These are phyloP conservation scores for Auriscalpium orientale DNA, from an alignment of 768 basidiomycete genomes.

Conservation along the genomic window DNA sequence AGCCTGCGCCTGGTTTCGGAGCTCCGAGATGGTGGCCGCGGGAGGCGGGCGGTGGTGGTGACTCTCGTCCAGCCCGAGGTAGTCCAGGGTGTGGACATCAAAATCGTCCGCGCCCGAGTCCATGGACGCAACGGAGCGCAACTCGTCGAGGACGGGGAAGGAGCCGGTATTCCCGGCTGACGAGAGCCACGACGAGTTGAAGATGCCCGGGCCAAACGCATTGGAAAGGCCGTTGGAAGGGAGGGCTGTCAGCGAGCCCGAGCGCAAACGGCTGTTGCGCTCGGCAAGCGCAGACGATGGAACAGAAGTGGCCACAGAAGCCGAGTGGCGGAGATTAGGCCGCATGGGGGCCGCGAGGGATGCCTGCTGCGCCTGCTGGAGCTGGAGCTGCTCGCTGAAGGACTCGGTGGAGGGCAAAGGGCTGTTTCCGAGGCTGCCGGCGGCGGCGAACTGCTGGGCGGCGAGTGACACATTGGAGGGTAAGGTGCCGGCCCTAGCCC, in stretches of 20 bases:
- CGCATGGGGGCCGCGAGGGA: constrained; percentile 42
- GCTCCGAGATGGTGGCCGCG: constrained; percentile 82
- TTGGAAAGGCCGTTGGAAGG: constrained; percentile 62
- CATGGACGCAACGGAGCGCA: constrained; percentile 72
- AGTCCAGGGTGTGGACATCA: constrained; percentile 92
- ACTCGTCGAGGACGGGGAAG: constrained; percentile 66
- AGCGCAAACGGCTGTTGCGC: constrained; percentile 78
- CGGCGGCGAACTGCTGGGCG: constrained; percentile 72
- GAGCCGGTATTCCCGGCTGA: constrained; percentile 47
- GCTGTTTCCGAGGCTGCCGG: constrained; percentile 46
- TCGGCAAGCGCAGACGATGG: constrained; percentile 46
- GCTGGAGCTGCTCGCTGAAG: constrained; percentile 38
- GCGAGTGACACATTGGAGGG: constrained; percentile 91
- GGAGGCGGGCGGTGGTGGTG: constrained; percentile 60
- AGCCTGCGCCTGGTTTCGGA: constrained; percentile 84
- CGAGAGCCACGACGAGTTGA: constrained; percentile 84
- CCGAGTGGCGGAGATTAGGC: constrained; percentile 70
- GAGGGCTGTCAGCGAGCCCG: constrained; percentile 87
- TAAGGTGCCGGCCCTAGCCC: constrained; percentile 95
- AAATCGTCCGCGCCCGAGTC: constrained; percentile 82
- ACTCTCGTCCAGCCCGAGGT: constrained; percentile 87
- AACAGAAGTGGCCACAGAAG: constrained; percentile 54
- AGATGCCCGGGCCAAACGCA: constrained; percentile 83
- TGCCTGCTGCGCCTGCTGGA: constrained; percentile 30
- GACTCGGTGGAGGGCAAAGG: constrained; percentile 39